Evolutionary conservation across 1,284 basidiomycete species (phyloP), one percentile per base, ranked within the genome.

Genomic region (Trametes polyzona): DNA sequence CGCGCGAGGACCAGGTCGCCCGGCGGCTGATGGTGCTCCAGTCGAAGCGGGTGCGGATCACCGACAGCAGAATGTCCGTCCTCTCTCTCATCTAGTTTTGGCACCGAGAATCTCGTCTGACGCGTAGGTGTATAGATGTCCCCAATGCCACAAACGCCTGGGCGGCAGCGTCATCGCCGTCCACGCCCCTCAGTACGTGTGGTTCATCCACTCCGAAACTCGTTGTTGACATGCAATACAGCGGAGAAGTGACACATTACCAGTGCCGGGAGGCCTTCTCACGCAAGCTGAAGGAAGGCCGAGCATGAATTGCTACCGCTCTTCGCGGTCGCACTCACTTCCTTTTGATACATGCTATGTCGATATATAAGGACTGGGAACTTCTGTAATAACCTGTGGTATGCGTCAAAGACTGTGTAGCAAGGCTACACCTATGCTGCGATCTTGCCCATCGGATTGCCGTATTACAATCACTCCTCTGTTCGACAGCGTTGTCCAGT

Each of bases 151-250:
- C 70, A 98, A 98, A 69, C 84, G 96, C 19, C 78, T 99, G 26
- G 97, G 97, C 0, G 91, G 89, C 65, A 96, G 93, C 58, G 95
- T 97, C 35, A 95, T 99, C 65, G 94, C 96, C 0, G 94, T 98
- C 0, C 95, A 96, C 77, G 80, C 88, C 16, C 95, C 95, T 60
- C 81, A 83, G 88, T 88, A 64, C 67, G 81, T 69, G 32, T 6
- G 3, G 8, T 11, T 2, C 27, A 3, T 3, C 8, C 21, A 12
- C 23, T 19, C 24, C 29, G 17, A 8, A 19, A 16, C 6, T 5
- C 6, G 29, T 32, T 16, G 27, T 27, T 40, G 47, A 40, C 55
- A 30, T 51, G 57, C 21, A 49, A 14, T 27, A 4, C 67, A 95
- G 93, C 48, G 95, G 95, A 3, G 92, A 96, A 71, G 95, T 96